Evolutionary conservation across 192 early-diverging fungal genomes (phyloP).

Genomic region (Entomortierella parvispora): DNA sequence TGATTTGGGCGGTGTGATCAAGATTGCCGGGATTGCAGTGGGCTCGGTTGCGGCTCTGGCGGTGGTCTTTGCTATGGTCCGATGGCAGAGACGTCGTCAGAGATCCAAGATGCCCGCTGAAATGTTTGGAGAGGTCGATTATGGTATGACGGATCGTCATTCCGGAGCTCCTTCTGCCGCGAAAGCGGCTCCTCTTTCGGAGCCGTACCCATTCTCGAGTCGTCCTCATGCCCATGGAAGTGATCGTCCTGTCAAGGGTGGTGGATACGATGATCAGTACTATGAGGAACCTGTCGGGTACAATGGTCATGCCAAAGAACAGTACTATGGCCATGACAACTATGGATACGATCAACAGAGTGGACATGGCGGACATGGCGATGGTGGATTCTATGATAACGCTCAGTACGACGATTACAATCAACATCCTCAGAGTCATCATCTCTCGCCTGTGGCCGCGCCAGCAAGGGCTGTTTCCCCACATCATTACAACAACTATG

Average conservation of each 20-base stretch:
- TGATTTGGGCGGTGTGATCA: slow-evolving; percentile 12
- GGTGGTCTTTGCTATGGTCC: slow-evolving; percentile 25
- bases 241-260: slow-evolving; percentile 6
- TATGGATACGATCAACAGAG: slow-evolving; percentile 13
- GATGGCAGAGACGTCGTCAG: slow-evolving; percentile 42
- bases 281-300: slow-evolving; percentile 40
- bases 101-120: slow-evolving; percentile 30
- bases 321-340: slow-evolving; percentile 30
- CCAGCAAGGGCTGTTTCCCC: slow-evolving; percentile 18
- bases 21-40: slow-evolving; percentile 45
- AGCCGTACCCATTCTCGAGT: slow-evolving; percentile 38
- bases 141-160: slow-evolving; percentile 46
- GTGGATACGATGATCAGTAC: slow-evolving; percentile 31
- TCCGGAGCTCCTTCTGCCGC: background rate
- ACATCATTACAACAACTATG: slow-evolving; percentile 29
- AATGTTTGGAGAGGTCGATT: slow-evolving; percentile 49
- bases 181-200: slow-evolving; percentile 11
- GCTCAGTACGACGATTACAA: slow-evolving; percentile 38
- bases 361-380: slow-evolving; percentile 2
- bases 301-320: slow-evolving; percentile 8
- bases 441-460: slow-evolving; percentile 12
- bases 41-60: slow-evolving; percentile 32
- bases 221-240: slow-evolving; percentile 40
- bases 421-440: slow-evolving; percentile 11
- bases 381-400: slow-evolving; percentile 33